These are phyloP conservation scores for Gossypium longicalyx DNA, from an alignment of 345 rosid species.

Conservation along the genomic window DNA sequence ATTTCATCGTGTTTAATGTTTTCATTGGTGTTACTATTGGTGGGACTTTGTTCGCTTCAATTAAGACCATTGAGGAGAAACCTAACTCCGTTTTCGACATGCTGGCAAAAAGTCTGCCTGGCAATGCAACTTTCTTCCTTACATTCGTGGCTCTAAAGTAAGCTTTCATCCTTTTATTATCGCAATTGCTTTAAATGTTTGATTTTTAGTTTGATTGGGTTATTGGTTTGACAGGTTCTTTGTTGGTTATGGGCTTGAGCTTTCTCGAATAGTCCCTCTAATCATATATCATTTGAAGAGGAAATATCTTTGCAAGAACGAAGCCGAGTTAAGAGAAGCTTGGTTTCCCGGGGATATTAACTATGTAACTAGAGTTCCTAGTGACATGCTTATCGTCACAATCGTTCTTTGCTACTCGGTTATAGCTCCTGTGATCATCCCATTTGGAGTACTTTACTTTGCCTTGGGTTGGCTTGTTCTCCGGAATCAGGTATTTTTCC, in stretches of 20 bases:
- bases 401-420: slow-evolving; percentile 73
- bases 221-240: slow-evolving; percentile 51
- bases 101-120: slow-evolving; percentile 70
- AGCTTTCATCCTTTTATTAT: slow-evolving; percentile 10
- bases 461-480: slow-evolving; percentile 85
- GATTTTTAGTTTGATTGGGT: neutral
- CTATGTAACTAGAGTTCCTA: slow-evolving; percentile 69
- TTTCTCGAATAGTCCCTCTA: slow-evolving; percentile 72
- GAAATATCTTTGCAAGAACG: slow-evolving; percentile 89
- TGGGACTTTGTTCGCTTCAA: slow-evolving; percentile 50
- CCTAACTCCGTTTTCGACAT: slow-evolving; percentile 32
- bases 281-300: slow-evolving; percentile 78
- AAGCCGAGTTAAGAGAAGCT: slow-evolving; percentile 76
- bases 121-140: slow-evolving; percentile 57
- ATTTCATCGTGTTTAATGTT: slow-evolving; percentile 73
- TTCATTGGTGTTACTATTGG: slow-evolving; percentile 83
- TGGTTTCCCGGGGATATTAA: slow-evolving; percentile 74
- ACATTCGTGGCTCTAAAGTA: no score
- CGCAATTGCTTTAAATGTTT: neutral
- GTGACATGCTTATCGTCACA: slow-evolving; percentile 69
- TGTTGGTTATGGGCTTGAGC: slow-evolving; percentile 82
- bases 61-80: slow-evolving; percentile 43
- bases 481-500: slow-evolving; percentile 57
- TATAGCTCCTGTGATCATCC: slow-evolving; percentile 79
- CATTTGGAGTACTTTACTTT: slow-evolving; percentile 68